Base-by-base conservation (phyloP, 2,329 filamentous ascomycete genomes). In the Botrytis sinoallii region DNA sequence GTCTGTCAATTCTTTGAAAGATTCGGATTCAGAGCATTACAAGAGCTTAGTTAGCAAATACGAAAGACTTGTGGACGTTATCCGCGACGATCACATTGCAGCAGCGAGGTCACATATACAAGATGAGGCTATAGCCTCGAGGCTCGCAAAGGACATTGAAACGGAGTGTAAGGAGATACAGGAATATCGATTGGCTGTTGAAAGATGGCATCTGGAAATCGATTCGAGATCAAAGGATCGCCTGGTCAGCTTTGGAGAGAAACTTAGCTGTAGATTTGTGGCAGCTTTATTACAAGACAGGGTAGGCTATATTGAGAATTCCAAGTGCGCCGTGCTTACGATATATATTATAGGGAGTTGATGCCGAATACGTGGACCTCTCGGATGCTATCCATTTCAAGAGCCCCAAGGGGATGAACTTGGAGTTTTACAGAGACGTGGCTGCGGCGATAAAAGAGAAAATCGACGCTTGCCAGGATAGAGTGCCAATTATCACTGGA, bases 211-310 rank as follows among this genome's bases (percentile, higher is more conserved):
- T 80, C 84, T 92, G 60, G 92, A 95, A 82, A 92, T 95, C 80
- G 93, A 93, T 81, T 88, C 91, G 9, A 88, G 92, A 79, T 91
- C 91, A 74, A 93, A 94, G 82, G 93, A 96, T 80, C 92, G 95
- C 78, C 93, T 99, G 75, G 91, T 98, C 75, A 97, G 94, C 82
- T 94, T 96, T 78, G 96, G 96, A 72, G 96, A 99, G 87, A 98
- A 97, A 85, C 86, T 99, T 77, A 97, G 94, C 83, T 98, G 95
- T 83, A 89, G 91, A 46, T 96, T 96, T 82, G 95, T 99, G 92
- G 89, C 95, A 35, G 90, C 92, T 9, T 84, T 98, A 75, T 84
- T 99, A 76, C 90, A 92, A 81, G 94, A 97, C 79, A 87, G 88
- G 79, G 88, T 90, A 80, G 68, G 77, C 68, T 64, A 22, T 12